Evolutionary conservation across 169 alveolate genomes (phyloP).

Genomic region (Plasmodium yoelii): DNA sequence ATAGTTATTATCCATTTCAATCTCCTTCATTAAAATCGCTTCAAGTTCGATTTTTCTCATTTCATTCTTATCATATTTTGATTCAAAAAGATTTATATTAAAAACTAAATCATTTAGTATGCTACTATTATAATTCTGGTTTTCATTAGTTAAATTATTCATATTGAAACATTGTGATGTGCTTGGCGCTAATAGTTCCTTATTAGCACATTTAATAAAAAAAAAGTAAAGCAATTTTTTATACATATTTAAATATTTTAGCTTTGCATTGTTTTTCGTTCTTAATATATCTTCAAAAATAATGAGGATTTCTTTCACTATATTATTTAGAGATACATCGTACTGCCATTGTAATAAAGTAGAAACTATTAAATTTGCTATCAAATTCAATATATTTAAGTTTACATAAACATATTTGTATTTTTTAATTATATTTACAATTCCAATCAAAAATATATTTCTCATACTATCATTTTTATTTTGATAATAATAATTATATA

Average conservation of each 20-base stretch:
- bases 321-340: not conserved
- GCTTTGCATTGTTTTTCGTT: constrained; percentile 31
- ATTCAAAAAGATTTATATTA: no score
- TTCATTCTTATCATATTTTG: no score
- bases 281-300: constrained; percentile 38
- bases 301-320: constrained; percentile 20
- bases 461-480: constrained; percentile 16
- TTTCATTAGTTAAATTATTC: no score
- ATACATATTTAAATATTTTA: constrained; percentile 53
- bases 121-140: no score
- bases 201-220: constrained; percentile 5
- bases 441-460: constrained; percentile 4
- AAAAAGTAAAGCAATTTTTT: constrained; percentile 9
- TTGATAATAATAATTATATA: constrained; percentile 24
- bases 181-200: not conserved
- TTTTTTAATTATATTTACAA: constrained; percentile 42
- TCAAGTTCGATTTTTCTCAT: no score
- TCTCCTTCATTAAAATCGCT: no score
- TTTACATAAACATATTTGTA: constrained; percentile 25
- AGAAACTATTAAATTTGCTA: constrained; percentile 36
- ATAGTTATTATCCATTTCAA: no score
- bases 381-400: constrained; percentile 5
- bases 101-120: no score
- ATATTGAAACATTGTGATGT: no score
- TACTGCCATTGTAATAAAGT: constrained; percentile 3